Percentiles rank a stretch among this genome's conserved stretches.
phyloP scores from a whole-genome alignment of 1,284 basidiomycete genomes.

The Phlebopus sp. region DNA sequence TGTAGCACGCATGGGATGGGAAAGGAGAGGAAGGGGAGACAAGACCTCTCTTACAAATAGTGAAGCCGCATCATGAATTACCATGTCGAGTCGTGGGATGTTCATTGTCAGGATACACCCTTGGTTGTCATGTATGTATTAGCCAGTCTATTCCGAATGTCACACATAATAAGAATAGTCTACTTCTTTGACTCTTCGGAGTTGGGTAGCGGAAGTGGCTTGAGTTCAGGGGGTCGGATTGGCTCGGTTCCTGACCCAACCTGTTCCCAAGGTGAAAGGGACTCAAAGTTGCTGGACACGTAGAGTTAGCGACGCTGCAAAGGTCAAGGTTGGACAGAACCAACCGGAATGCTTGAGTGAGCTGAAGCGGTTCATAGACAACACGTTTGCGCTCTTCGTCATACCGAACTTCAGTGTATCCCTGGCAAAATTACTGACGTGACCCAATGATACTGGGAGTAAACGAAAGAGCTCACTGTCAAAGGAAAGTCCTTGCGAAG shows the following conservation, averaged over 20 bases:
- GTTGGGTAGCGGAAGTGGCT: constrained; percentile 66
- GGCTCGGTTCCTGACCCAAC: constrained; percentile 82
- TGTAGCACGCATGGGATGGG: constrained; percentile 79
- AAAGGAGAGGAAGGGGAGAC: constrained; percentile 22
- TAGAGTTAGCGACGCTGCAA: constrained; percentile 4
- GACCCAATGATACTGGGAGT: background rate
- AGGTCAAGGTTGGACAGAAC: constrained; percentile 18
- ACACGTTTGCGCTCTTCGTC: constrained; percentile 99
- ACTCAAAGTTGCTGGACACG: constrained; percentile 82
- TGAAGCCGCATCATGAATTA: constrained; percentile 13
- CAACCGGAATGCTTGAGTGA: constrained; percentile 97
- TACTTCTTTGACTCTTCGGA: constrained; percentile 69
- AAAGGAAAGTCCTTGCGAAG: constrained; percentile 97
- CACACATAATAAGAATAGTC: constrained; percentile 14
- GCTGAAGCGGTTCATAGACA: constrained; percentile 95
- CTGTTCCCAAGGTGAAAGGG: constrained; percentile 96
- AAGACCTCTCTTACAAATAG: constrained; percentile 4
- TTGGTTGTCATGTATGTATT: constrained; percentile 12
- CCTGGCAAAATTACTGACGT: constrained; percentile 42
- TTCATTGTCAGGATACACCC: constrained; percentile 10
- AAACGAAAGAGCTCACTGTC: constrained; percentile 56
- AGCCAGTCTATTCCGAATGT: constrained; percentile 8
- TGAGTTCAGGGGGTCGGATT: constrained; percentile 67
- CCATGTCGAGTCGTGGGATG: constrained; percentile 8
- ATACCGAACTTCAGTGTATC: constrained; percentile 96